Conservation (phyloP, 2,329 filamentous ascomycete genomes). For the Nothophaeocryptopus gaeumannii region DNA sequence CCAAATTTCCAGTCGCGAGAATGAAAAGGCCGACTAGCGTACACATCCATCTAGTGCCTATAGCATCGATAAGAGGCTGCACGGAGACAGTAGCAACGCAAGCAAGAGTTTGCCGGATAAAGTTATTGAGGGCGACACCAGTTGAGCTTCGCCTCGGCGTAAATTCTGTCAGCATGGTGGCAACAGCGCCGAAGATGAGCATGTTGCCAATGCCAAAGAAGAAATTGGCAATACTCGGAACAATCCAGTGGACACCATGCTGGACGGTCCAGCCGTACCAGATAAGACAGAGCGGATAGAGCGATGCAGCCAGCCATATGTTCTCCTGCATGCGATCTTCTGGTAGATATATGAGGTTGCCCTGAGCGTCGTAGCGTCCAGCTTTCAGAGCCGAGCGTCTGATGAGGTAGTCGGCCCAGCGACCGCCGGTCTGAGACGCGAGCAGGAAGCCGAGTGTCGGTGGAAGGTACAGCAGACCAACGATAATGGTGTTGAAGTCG, state of each 20-base stretch:
- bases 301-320: constrained; percentile 67
- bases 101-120: constrained; percentile 72
- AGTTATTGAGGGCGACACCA: constrained; percentile 78
- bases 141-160: constrained; percentile 67
- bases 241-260: constrained; percentile 48
- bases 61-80: constrained; percentile 64
- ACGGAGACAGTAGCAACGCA: constrained; percentile 69
- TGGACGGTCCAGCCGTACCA: constrained; percentile 74
- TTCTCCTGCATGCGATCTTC: constrained; percentile 83
- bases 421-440: constrained; percentile 66
- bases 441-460: constrained; percentile 68
- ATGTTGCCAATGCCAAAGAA: constrained; percentile 71
- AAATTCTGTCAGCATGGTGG: constrained; percentile 82
- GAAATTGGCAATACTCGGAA: constrained; percentile 33
- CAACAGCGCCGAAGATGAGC: constrained; percentile 68
- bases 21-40: constrained; percentile 48
- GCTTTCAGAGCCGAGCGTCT: constrained; percentile 66
- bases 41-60: constrained; percentile 74
- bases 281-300: constrained; percentile 68
- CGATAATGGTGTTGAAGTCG: constrained; percentile 61
- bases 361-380: constrained; percentile 63
- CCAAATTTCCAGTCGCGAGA: constrained; percentile 23
- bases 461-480: constrained; percentile 74
- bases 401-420: constrained; percentile 80
- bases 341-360: constrained; percentile 65